Conservation (phyloP, 139 green algal genomes). For the Chlorella ohadii region DNA sequence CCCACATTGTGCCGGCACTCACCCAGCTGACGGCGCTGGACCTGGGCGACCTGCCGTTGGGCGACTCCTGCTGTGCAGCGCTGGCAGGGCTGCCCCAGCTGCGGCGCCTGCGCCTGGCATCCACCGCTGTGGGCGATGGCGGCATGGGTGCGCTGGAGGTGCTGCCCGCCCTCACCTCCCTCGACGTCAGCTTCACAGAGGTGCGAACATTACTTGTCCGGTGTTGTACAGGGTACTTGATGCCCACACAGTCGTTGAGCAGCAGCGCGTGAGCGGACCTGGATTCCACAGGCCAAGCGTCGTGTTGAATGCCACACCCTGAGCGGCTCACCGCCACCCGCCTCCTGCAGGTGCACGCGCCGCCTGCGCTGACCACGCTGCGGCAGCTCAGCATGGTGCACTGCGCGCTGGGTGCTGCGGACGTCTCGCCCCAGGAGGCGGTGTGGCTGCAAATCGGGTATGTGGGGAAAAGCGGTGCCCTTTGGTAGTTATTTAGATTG, state of each 20-base stretch:
- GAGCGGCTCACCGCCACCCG: too few relatives aligned
- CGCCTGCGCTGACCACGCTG: neutral
- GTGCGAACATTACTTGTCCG: neutral
- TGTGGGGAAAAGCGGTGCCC: too few relatives aligned
- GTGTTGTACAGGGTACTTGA: too few relatives aligned
- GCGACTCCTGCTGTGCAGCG: neutral
- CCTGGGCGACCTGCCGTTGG: neutral
- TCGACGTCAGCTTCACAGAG: conserved; percentile 8
- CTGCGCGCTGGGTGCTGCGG: conserved; percentile 13
- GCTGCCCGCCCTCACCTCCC: neutral
- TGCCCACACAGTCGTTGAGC: too few relatives aligned
- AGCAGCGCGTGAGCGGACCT: too few relatives aligned
- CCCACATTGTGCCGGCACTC: neutral
- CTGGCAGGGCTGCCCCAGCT: neutral
- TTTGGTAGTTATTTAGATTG: too few relatives aligned
- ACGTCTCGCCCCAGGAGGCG: neutral
- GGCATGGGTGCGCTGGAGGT: conserved; percentile 4
- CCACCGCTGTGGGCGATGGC: neutral
- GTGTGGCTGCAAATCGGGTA: conserved; percentile 22
- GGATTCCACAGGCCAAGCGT: too few relatives aligned
- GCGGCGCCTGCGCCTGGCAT: neutral
- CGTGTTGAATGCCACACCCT: too few relatives aligned
- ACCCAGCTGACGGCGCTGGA: neutral
- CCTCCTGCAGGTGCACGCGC: neutral
- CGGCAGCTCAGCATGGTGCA: neutral